Conservation (phyloP, 805 yeast species). For the Saccharomycopsis selenospora region DNA sequence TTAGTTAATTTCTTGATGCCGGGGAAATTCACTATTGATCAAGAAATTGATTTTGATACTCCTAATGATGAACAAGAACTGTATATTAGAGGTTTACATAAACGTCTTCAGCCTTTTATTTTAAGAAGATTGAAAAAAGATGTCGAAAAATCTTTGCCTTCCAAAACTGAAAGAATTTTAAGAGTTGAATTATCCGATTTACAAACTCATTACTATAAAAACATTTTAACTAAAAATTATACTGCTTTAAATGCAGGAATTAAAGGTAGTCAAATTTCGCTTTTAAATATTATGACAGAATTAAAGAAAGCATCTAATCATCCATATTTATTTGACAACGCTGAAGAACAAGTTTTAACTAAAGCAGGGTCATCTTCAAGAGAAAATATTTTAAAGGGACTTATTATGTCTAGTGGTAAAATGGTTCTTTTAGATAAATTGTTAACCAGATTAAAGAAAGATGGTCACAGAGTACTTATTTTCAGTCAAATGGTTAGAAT, state of each 20-base stretch:
- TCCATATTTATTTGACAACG: conserved; percentile 90
- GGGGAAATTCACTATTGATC: conserved; percentile 81
- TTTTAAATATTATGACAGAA: conserved; percentile 90
- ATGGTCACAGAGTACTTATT: conserved; percentile 92
- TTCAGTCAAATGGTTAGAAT: conserved; percentile 97
- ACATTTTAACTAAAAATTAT: conserved; percentile 87
- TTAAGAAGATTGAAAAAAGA: conserved; percentile 91
- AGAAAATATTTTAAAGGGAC: conserved; percentile 77
- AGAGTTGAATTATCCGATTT: conserved; percentile 92
- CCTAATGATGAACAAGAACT: conserved; percentile 83
- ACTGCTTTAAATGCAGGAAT: conserved; percentile 83
- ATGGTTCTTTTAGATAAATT: conserved; percentile 94
- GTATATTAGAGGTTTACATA: conserved; percentile 80
- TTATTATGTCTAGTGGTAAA: conserved; percentile 96
- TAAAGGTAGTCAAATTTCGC: conserved; percentile 69
- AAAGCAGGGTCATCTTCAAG: conserved; percentile 62
- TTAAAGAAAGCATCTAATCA: conserved; percentile 95
- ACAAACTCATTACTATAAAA: conserved; percentile 92
- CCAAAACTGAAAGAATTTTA: conserved; percentile 89
- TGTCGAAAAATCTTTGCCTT: conserved; percentile 93
- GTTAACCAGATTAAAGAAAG: conserved; percentile 74
- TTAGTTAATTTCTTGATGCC: conserved; percentile 94
- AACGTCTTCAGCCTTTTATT: conserved; percentile 83
- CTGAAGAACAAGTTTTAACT: conserved; percentile 72
- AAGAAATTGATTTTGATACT: conserved; percentile 89